Conservation (phyloP, 2,329 filamentous ascomycete species). For the Pseudocercospora cruenta region DNA sequence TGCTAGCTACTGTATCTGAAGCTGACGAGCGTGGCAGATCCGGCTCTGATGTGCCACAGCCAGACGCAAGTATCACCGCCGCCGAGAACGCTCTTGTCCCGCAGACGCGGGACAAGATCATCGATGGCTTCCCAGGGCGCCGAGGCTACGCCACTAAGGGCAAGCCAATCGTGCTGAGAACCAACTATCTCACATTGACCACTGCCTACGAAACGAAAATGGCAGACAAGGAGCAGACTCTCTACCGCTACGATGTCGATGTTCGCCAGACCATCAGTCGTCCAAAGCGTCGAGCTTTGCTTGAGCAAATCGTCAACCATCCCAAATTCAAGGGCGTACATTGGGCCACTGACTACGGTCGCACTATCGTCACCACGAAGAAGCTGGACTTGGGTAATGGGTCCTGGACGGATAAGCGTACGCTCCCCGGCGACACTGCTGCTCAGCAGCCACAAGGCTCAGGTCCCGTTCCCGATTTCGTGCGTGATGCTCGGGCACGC, state of each 20-base stretch:
- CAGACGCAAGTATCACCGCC: conserved; percentile 30
- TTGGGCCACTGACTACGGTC: conserved; percentile 46
- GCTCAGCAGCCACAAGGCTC: conserved; percentile 1
- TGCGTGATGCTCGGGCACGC: conserved; percentile 33
- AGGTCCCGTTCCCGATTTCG: conserved; percentile 27
- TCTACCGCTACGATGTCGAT: conserved; percentile 49
- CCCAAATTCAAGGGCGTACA: conserved; percentile 37
- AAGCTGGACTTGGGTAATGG: conserved; percentile 30
- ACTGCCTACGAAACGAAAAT: conserved; percentile 40
- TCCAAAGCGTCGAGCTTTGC: conserved; percentile 52
- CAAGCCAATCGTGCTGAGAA: conserved; percentile 43
- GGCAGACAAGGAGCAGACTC: conserved; percentile 23
- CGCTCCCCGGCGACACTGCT: conserved; percentile 30
- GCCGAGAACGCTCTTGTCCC: conserved; percentile 32
- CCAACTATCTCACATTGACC: conserved; percentile 48
- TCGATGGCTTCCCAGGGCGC: conserved; percentile 40
- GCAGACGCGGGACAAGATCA: conserved; percentile 32
- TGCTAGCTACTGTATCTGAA: no score
- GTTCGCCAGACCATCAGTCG: conserved; percentile 41
- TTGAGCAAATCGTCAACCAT: conserved; percentile 49
- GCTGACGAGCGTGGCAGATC: conserved; percentile 18
- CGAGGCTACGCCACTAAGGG: conserved; percentile 45
- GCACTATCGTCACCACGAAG: conserved; percentile 40
- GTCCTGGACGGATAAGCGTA: conserved; percentile 35
- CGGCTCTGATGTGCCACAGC: conserved; percentile 31